phyloP scores from a whole-genome alignment of 805 yeast species.

The Wickerhamomyces alni region DNA sequence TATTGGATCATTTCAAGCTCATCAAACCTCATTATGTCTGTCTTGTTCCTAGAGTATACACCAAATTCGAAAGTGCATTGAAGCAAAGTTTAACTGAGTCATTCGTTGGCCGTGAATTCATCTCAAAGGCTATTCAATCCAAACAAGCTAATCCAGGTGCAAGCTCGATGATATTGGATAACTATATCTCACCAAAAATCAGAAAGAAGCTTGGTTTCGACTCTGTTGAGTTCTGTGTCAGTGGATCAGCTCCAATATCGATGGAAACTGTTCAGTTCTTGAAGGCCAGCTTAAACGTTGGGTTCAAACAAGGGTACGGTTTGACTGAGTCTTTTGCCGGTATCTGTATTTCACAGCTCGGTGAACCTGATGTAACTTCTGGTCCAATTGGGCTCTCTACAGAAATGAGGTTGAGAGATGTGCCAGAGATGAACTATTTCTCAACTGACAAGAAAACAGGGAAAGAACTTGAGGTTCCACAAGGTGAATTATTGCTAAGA shows the following conservation, averaged over 20 bases:
- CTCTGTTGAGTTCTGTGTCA: conserved; percentile 22
- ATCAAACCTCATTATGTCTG: conserved; percentile 40
- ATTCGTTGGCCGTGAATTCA: conserved; percentile 4
- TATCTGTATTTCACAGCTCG: conserved; percentile 24
- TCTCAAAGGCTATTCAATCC: conserved; percentile 6
- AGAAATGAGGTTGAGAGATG: conserved; percentile 43
- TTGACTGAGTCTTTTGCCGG: conserved; percentile 51
- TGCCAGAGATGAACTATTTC: conserved; percentile 39
- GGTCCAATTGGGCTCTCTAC: conserved; percentile 37
- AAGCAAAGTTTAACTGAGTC: conserved; percentile 31
- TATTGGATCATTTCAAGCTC: conserved; percentile 42
- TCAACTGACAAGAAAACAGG: conserved; percentile 18
- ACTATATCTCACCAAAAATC: conserved; percentile 22
- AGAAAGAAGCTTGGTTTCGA: conserved; percentile 33
- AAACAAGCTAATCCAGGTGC: conserved; percentile 7
- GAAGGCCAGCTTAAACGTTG: conserved; percentile 43
- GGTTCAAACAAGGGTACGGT: conserved; percentile 45
- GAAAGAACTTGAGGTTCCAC: conserved; percentile 20
- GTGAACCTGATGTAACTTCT: conserved; percentile 30
- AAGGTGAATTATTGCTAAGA: conserved; percentile 46
- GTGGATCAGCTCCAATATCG: conserved; percentile 60
- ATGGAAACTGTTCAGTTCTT: conserved; percentile 48
- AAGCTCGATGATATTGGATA: conserved; percentile 25
- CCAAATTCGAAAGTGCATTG: conserved; percentile 44
- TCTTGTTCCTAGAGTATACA: conserved; percentile 51